These are phyloP conservation scores for Argentina anserina DNA, from an alignment of 306 rosid genomes.

Conservation along the genomic window DNA sequence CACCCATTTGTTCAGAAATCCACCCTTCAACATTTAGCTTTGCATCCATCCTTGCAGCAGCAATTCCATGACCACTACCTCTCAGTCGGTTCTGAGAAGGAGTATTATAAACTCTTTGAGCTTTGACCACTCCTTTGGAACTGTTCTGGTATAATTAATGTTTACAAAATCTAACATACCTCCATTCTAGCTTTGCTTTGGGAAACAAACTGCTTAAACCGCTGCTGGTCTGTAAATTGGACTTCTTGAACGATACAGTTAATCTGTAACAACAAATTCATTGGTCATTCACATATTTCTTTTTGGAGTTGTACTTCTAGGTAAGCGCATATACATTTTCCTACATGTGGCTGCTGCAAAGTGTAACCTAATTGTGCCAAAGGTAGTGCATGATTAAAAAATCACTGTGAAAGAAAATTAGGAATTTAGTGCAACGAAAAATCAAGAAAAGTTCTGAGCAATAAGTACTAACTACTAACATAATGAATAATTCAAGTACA, in stretches of 20 bases:
- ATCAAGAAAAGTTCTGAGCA: not conserved
- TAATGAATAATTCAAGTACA: not conserved
- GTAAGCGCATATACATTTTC: not conserved
- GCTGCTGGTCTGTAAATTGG: slow-evolving; percentile 91
- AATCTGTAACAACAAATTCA: slow-evolving; percentile 48
- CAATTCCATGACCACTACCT: slow-evolving; percentile 97
- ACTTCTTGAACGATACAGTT: slow-evolving; percentile 86
- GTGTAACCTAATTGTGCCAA: not conserved
- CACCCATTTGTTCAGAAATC: slow-evolving; percentile 97
- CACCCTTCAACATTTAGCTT: slow-evolving; percentile 87
- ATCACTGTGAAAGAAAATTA: not conserved
- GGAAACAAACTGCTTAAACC: slow-evolving; percentile 91
- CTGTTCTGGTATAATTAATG: slow-evolving; percentile 12
- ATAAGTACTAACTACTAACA: not conserved
- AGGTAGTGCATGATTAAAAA: not conserved
- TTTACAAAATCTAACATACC: slow-evolving; percentile 38
- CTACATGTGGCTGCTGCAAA: not conserved
- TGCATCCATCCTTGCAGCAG: slow-evolving; percentile 98
- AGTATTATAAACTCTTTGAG: not conserved
- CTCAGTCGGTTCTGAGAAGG: slow-evolving; percentile 76
- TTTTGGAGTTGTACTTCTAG: not conserved
- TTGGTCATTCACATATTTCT: not conserved
- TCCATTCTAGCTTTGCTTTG: slow-evolving; percentile 98
- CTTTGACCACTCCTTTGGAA: not conserved
- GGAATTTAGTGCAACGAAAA: not conserved